Evolutionary conservation across 495 filamentous ascomycete species (phyloP).

Genomic region (Penicillium robsamsonii): DNA sequence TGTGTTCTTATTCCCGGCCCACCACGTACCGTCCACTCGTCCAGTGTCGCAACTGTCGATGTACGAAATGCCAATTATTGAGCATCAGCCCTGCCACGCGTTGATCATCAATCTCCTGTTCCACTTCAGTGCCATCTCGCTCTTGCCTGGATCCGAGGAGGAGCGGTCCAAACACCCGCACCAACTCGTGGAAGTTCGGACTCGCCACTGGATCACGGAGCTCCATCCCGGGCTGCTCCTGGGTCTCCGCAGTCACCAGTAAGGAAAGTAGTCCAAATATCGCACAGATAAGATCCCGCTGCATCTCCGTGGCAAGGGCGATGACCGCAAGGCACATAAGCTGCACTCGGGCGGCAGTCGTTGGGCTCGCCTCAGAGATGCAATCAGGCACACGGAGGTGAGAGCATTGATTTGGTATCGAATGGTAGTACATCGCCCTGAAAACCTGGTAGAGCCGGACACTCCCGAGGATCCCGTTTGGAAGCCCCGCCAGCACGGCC

Average conservation of each 20-base stretch:
- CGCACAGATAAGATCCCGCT: constrained; percentile 42
- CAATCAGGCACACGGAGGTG: constrained; percentile 10
- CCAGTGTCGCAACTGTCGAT: constrained; percentile 34
- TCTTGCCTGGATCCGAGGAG: constrained; percentile 22
- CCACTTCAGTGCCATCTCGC: constrained; percentile 18
- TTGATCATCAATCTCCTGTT: constrained; percentile 33
- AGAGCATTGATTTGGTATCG: constrained; percentile 49
- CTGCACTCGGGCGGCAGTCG: constrained; percentile 22
- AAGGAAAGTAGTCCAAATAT: constrained; percentile 38
- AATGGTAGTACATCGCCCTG: constrained; percentile 55
- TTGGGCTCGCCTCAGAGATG: constrained; percentile 16
- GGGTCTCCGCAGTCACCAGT: constrained; percentile 28
- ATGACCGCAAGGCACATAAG: constrained; percentile 41
- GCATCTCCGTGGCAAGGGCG: constrained; percentile 36
- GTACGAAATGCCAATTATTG: constrained; percentile 35
- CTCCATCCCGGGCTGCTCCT: constrained; percentile 20
- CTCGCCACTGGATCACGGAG: constrained; percentile 19
- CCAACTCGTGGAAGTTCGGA: constrained; percentile 30
- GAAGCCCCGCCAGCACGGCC: constrained; percentile 64
- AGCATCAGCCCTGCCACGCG: constrained; percentile 35
- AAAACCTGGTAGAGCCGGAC: constrained; percentile 62
- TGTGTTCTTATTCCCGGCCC: neutral
- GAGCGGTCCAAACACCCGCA: constrained; percentile 35
- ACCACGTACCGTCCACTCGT: constrained; percentile 12
- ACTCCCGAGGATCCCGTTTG: constrained; percentile 72